Conservation (phyloP, 352 stramenopile genomes). For the Pythium biforme region DNA sequence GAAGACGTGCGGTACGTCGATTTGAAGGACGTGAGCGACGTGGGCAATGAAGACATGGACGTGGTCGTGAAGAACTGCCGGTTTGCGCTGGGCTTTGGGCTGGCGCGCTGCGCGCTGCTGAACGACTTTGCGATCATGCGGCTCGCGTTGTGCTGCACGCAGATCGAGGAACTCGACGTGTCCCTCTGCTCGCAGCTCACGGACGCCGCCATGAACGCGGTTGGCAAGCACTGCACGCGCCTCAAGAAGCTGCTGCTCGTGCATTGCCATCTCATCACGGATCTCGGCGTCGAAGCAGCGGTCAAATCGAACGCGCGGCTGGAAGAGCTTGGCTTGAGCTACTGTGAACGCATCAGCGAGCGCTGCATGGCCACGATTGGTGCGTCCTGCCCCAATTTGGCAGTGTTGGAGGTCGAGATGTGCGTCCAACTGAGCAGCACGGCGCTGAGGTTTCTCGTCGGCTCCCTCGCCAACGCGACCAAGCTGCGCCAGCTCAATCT, state of each 20-base stretch:
- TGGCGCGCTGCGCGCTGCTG: conserved; percentile 41
- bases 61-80: conserved; percentile 56
- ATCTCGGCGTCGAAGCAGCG: conserved; percentile 72
- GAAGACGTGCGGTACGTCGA: conserved; percentile 58
- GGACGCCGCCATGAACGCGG: conserved; percentile 42
- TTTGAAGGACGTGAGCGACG: conserved; percentile 47
- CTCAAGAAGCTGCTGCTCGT: conserved; percentile 39
- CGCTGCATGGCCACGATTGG: conserved; percentile 53
- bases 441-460: conserved; percentile 59
- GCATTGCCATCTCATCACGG: conserved; percentile 71
- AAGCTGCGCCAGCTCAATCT: conserved; percentile 74
- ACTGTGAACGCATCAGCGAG: conserved; percentile 69
- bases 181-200: conserved; percentile 67
- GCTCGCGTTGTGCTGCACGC: conserved; percentile 43
- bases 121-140: conserved; percentile 43
- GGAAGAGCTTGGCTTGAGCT: conserved; percentile 56
- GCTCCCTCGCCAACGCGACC: conserved; percentile 35
- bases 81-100: conserved; percentile 43
- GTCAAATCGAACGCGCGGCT: conserved; percentile 50
- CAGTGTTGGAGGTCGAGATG: conserved; percentile 50
- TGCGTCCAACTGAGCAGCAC: conserved; percentile 59
- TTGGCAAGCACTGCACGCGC: conserved; percentile 51
- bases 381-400: conserved; percentile 44
- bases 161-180: conserved; percentile 79
- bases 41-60: conserved; percentile 56